These are phyloP conservation scores for Yamadazyma buinensis DNA, from an alignment of 1,139 yeast species.

Conservation along the genomic window DNA sequence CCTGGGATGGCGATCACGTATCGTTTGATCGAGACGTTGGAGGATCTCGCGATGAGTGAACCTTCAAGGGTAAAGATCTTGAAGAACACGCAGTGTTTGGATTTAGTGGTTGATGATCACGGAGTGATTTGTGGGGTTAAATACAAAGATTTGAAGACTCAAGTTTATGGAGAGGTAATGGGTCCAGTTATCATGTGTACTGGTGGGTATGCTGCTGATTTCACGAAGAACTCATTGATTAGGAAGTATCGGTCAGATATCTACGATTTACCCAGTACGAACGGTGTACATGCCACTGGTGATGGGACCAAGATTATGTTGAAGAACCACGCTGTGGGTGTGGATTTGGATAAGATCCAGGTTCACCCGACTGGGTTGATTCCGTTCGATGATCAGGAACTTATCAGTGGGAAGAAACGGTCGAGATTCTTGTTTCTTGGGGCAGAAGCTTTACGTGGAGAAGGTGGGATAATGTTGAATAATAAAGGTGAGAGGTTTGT, in stretches of 20 bases:
- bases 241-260: constrained; percentile 61
- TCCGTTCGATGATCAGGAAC: constrained; percentile 56
- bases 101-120: constrained; percentile 28
- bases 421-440: constrained; percentile 64
- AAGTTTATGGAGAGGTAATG: constrained; percentile 26
- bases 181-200: constrained; percentile 74
- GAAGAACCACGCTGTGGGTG: constrained; percentile 56
- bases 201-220: constrained; percentile 72
- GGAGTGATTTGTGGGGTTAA: constrained; percentile 44
- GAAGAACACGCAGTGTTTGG: constrained; percentile 55
- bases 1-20: constrained; percentile 81
- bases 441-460: constrained; percentile 76
- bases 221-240: constrained; percentile 49
- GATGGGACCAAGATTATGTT: constrained; percentile 67
- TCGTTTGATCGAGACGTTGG: constrained; percentile 52
- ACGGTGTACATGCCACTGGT: constrained; percentile 72
- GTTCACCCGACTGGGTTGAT: constrained; percentile 82
- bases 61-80: constrained; percentile 52
- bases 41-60: constrained; percentile 42
- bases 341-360: constrained; percentile 75
- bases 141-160: constrained; percentile 38
- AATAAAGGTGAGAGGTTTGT: constrained; percentile 64
- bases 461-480: constrained; percentile 70
- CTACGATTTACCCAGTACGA: constrained; percentile 63
- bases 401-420: constrained; percentile 32